phyloP scores from a whole-genome alignment of 148 eudicot genomes.

The Suaeda aralocaspica region DNA sequence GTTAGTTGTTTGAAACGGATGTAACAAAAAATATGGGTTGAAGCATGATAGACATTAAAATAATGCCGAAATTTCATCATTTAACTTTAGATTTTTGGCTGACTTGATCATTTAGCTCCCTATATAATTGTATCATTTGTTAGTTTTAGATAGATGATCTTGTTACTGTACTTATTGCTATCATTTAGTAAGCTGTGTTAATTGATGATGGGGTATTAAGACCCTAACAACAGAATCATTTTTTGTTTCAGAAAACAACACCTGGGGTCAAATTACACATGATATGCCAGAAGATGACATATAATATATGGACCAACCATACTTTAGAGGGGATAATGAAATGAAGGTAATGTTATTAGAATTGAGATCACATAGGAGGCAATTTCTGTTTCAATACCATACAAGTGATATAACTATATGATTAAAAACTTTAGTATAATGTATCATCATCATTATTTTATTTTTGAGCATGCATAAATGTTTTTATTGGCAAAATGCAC shows the following conservation, averaged over 20 bases:
- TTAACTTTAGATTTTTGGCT: no score
- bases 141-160: neutral
- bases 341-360: no score
- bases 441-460: neutral
- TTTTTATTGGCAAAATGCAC: conserved; percentile 23
- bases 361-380: neutral
- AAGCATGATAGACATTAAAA: no score
- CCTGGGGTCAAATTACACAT: conserved; percentile 12
- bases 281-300: conserved; percentile 5
- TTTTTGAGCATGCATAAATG: neutral
- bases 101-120: no score
- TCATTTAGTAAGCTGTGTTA: conserved; percentile 6
- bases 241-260: conserved; percentile 7
- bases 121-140: no score
- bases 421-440: neutral
- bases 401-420: neutral
- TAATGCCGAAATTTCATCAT: no score
- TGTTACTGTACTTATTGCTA: neutral
- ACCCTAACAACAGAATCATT: neutral
- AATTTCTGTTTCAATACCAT: neutral
- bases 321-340: no score
- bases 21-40: no score
- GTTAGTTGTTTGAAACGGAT: no score
- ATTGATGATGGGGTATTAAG: neutral
- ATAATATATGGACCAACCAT: neutral